Evolutionary conservation across 352 stramenopile genomes (phyloP), one percentile per base, ranked within the genome.

Genomic region (Phytophthora kernoviae): DNA sequence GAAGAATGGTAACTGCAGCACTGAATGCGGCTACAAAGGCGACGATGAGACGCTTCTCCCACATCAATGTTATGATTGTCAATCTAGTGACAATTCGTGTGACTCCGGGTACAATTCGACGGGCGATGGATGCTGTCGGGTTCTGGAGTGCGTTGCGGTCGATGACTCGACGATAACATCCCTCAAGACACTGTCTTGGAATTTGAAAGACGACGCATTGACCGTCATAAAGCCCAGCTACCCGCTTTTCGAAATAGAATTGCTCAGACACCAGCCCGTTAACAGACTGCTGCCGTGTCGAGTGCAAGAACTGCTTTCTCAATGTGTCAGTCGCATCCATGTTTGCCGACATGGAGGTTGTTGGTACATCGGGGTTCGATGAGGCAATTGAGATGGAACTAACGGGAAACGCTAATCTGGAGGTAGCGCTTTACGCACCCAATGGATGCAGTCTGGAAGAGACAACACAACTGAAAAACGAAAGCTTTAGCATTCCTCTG

Each of bases 281-380:
- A 0, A 54, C 56, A 15, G 34, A 66, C 5, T 70, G 62, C 24
- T 70, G 62, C 37, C 55, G 55, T n/a, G 44, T 70, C 12, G 65
- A 50, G 9, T 70, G 62, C 46, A 57, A 70, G 27, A 57, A 70
- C 34, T 70, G 62, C 30, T 70, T 66, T 36, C n/a, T 70, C 8
- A 70, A 66, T 32, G 43, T 70, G 7, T 70, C 62, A 15, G 33
- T 70, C 15, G 56, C 62, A 15, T 66, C 56, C 2, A 36, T 70
- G 18, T 62, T 66, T 53, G 62, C 55, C 5, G 56, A 62, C 9
- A n/a, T 66, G 26, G 49, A 70, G 10, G 30, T 70, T 6, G 40
- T 56, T 14, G 49, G 11, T 11, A 5, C 12, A 11, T 62, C 62
- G 0, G 41, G 22, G 5, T 58, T 43, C 12, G 43, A 70, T 5